Percentiles rank a stretch among this genome's conserved stretches.
phyloP scores from a whole-genome alignment of 306 rosid genomes.

The Albizia julibrissin region DNA sequence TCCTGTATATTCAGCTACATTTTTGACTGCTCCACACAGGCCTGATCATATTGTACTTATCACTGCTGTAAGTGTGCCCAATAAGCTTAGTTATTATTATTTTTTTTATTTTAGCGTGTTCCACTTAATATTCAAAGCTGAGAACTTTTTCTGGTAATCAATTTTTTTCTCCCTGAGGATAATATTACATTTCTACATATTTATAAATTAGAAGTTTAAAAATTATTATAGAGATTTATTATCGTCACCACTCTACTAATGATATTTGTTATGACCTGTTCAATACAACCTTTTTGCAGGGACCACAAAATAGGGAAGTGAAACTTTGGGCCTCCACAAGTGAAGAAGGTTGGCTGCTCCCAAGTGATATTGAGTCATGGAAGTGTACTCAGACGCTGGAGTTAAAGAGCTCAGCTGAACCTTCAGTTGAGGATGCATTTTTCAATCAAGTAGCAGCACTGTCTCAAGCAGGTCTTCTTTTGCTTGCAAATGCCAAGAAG shows the following conservation, averaged over 20 bases:
- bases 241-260: background rate
- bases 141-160: constrained; percentile 10
- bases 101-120: constrained; percentile 6
- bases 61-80: constrained; percentile 68
- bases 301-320: constrained; percentile 90
- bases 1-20: constrained; percentile 87
- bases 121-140: background rate
- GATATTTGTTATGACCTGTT: constrained; percentile 26
- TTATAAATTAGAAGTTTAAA: background rate
- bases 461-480: constrained; percentile 91
- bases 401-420: constrained; percentile 82
- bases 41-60: constrained; percentile 94
- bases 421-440: constrained; percentile 77
- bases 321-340: constrained; percentile 86
- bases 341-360: constrained; percentile 95
- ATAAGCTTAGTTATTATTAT: background rate
- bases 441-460: constrained; percentile 92
- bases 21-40: constrained; percentile 78
- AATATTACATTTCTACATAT: background rate
- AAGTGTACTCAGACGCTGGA: constrained; percentile 88
- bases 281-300: constrained; percentile 46
- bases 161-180: constrained; percentile 15
- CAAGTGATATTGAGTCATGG: constrained; percentile 87
- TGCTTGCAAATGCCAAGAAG: constrained; percentile 98
- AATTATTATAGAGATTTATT: background rate